These are phyloP conservation scores for Fusarium concolor DNA, from an alignment of 2,329 filamentous ascomycete genomes.

Conservation along the genomic window DNA sequence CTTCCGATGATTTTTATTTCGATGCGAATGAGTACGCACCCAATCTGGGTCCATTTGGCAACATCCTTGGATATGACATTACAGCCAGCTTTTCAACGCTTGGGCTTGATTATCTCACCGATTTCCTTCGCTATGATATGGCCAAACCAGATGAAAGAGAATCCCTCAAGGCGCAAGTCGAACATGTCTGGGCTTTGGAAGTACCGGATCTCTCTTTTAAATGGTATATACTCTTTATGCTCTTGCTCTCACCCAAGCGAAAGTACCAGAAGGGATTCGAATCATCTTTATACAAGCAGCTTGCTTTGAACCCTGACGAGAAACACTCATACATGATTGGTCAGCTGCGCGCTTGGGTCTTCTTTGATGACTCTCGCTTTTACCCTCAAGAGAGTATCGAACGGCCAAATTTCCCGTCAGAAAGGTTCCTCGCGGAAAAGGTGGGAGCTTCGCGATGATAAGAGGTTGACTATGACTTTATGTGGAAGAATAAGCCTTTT, in stretches of 20 bases:
- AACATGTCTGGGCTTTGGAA: neutral
- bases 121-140: neutral
- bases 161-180: neutral
- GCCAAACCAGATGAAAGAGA: neutral
- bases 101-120: neutral
- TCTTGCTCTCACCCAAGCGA: neutral
- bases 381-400: neutral
- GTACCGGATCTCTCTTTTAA: neutral
- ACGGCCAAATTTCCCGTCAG: constrained; percentile 1
- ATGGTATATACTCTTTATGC: neutral
- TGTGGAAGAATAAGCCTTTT: too few species aligned
- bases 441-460: too few species aligned
- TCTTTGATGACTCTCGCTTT: neutral
- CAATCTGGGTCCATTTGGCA: too few species aligned
- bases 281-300: neutral
- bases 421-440: neutral
- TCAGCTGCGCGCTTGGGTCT: constrained; percentile 1
- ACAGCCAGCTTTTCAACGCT: neutral
- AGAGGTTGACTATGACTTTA: too few species aligned
- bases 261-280: neutral
- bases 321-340: neutral
- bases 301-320: neutral
- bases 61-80: neutral
- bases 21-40: neutral
- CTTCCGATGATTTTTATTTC: constrained; percentile 20